phyloP scores from a whole-genome alignment of 2,329 filamentous ascomycete genomes.

The Ophiostoma sp. region DNA sequence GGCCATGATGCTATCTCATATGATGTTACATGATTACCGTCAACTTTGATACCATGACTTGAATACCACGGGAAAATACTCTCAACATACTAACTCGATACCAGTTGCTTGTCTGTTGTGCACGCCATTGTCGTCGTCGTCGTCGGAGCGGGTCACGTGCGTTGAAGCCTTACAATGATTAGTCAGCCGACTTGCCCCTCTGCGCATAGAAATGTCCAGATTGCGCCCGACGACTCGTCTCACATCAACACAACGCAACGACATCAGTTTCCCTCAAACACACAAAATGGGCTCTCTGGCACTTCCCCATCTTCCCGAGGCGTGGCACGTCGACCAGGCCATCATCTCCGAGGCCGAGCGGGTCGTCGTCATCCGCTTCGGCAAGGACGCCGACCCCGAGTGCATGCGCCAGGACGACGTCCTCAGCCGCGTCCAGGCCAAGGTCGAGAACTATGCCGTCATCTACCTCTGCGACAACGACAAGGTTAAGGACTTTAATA shows the following conservation, averaged over 20 bases:
- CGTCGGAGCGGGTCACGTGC: not conserved
- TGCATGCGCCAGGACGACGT: conserved; percentile 78
- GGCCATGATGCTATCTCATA: not conserved
- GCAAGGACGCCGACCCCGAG: conserved; percentile 76
- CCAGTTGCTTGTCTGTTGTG: too few relatives aligned
- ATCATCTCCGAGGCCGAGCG: conserved; percentile 86
- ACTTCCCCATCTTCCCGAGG: conserved; percentile 9
- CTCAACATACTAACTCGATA: too few relatives aligned
- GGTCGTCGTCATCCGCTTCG: conserved; percentile 89
- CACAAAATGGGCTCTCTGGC: conserved; percentile 12
- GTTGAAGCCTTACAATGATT: not conserved
- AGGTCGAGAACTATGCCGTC: conserved; percentile 86
- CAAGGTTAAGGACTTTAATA: conserved; percentile 84
- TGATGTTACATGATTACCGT: not conserved
- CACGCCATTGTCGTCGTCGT: too few relatives aligned
- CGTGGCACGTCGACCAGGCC: conserved; percentile 95
- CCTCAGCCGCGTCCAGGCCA: conserved; percentile 87
- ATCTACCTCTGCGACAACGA: conserved; percentile 94
- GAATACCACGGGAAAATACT: too few relatives aligned
- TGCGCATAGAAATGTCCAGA: conserved; percentile 6
- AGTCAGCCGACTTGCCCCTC: not conserved
- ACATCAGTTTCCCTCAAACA: not conserved
- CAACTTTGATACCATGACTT: not conserved
- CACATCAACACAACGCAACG: not conserved
- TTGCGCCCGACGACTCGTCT: not conserved